Percentiles rank a stretch among this genome's conserved stretches.
Evolutionary conservation across 805 yeast species (phyloP).

Genomic region (Blastobotrys attinorum): DNA sequence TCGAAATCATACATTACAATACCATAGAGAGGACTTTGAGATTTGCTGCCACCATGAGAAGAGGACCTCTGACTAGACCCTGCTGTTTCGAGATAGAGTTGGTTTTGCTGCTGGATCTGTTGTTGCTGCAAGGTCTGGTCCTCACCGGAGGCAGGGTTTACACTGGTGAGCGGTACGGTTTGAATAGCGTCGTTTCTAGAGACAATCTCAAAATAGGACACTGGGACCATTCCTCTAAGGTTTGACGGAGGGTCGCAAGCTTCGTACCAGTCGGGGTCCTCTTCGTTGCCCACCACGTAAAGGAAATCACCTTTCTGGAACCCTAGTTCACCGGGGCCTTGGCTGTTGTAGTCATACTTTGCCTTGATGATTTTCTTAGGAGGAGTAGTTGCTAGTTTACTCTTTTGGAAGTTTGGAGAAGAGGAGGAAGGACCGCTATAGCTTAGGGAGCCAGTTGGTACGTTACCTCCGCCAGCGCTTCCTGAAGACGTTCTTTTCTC

Average conservation of each 20-base stretch:
- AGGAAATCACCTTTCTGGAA: conserved; percentile 83
- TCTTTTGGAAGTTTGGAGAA: conserved; percentile 12
- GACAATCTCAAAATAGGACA: conserved; percentile 71
- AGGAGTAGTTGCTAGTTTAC: conserved; percentile 33
- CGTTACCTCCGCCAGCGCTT: conserved; percentile 7
- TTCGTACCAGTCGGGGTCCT: conserved; percentile 66
- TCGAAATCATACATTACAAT: conserved; percentile 76
- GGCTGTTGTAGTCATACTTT: conserved; percentile 65
- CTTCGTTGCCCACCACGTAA: conserved; percentile 60
- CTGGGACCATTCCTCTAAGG: conserved; percentile 80
- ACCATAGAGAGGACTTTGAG: conserved; percentile 56
- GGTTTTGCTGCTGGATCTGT: background rate
- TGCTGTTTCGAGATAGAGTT: background rate
- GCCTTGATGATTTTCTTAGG: conserved; percentile 86
- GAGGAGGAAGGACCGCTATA: conserved; percentile 11
- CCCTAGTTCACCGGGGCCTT: conserved; percentile 70
- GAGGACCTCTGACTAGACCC: background rate
- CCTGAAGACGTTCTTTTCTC: conserved; percentile 23
- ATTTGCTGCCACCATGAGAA: conserved; percentile 8
- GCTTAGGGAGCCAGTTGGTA: no score
- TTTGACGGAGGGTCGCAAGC: conserved; percentile 81
- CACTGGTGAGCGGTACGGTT: conserved; percentile 23
- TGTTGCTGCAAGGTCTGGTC: background rate
- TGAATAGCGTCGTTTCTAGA: conserved; percentile 26
- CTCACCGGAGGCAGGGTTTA: background rate